Base-by-base conservation (phyloP, 169 alveolate genomes). In the Miamiensis avidus region DNA sequence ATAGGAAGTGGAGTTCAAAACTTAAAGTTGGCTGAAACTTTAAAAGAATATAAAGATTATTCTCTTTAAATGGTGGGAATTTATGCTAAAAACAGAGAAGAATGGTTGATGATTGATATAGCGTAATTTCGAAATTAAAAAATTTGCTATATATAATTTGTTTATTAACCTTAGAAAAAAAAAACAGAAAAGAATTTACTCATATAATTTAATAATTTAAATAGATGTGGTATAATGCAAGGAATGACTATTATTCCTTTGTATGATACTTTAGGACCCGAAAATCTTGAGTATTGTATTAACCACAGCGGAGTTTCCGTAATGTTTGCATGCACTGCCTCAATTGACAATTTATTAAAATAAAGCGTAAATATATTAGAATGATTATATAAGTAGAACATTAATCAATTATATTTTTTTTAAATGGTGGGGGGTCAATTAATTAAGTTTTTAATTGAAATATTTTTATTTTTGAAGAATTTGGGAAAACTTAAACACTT, bases 231-330 rank as follows among this genome's bases (percentile, higher is more conserved):
- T 83, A 74, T 74, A 74, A 82, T 29, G 27, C 64, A 79, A 49
- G 84, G 84, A 29, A 34, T 26, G 31, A 84, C 85, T 73, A 65
- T 88, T 79, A 84, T 91, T 78, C 91, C 94, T 29, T 81, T 91
- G 76, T 91, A 91, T 82, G 94, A 91, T 78, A 91, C 92, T 49
- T 78, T 91, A 30, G 94, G 94, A 0, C 33, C 79, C 0, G 91
- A 91, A 29, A 79, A 88, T 0, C 78, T 91, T 34, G 88, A 89
- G 34, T 88, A 82, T 81, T 85, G 88, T 65, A 76, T 91, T 29
- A 83, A 84, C 15, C 82, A 91, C 31, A 88, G 92, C 29, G 88
- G 85, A 73, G 65, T 91, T 29, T 83, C 81, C 33, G 34, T 91
- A 0, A 64, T 85, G 30, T 84, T 91, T 34, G 75, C 85, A 31